Base-by-base conservation (phyloP, 2,329 filamentous ascomycete genomes). In the Lojkania enalia region DNA sequence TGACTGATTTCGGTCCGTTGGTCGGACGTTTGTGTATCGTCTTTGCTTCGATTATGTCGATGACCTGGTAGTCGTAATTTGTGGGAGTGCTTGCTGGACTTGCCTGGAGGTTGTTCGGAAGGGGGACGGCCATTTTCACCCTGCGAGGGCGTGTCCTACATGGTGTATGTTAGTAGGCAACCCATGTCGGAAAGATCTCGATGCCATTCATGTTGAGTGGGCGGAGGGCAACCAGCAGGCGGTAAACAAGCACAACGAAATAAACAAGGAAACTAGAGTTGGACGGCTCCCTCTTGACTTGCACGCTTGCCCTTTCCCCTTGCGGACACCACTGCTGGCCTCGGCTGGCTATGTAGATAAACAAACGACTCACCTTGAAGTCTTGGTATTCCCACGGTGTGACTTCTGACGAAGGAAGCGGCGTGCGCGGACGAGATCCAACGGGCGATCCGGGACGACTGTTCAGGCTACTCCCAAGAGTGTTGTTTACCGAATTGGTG, bases 361-460 rank as follows among this genome's bases (percentile, higher is more conserved):
- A 27, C 23, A 16, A 33, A 11, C 15, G 20, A 60, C 84, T 76
- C 70, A 88, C 86, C 74, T 88, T 82, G 55, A 81, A 81, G 66
- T 94, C 89, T 71, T 97, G 94, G 66, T 94, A 97, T 51, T 95
- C 80, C 79, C 96, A 99, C n/a, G 94, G 94, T 29, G 95, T 94
- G 46, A 99, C 90, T 71, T 97, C 92, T 62, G 89, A 94, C 11
- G 88, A 89, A 31, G 88, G 88, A 39, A 90, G 78, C 11, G 91
- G 90, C n/a, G 89, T 95, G 58, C 87, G 81, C 36, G 91, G 89
- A 55, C 89, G 80, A 20, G 87, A 90, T 21, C 82, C 83, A 40
- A 82, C 80, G 30, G 90, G 90, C 41, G 91, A 95, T 35, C 78
- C 79, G 52, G 91, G 71, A 42, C 73, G 67, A 44, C 76, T 76